Conservation (phyloP, 768 basidiomycete species). For the Coprinopsis strossmayeri region DNA sequence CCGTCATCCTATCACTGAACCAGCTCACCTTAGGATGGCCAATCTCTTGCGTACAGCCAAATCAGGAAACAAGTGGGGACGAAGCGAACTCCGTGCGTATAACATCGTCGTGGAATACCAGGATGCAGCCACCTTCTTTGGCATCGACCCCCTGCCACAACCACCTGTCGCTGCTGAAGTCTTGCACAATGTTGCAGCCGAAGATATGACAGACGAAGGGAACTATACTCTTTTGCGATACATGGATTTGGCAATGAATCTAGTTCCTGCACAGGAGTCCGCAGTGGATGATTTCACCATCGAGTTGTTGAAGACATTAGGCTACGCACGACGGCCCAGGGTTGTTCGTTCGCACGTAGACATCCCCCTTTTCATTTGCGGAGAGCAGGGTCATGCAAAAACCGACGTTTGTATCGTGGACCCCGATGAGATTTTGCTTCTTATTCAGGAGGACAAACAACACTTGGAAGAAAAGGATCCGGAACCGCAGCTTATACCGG, state of each 20-base stretch:
- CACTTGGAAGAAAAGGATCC: conserved; percentile 17
- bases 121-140: conserved; percentile 6
- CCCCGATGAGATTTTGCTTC: conserved; percentile 18
- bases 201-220: conserved; percentile 17
- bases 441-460: conserved; percentile 21
- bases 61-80: conserved; percentile 5
- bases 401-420: conserved; percentile 27
- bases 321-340: conserved; percentile 19
- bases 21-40: not conserved
- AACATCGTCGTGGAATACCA: conserved; percentile 6
- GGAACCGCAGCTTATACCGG: conserved; percentile 22
- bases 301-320: conserved; percentile 18
- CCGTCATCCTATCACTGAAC: no score
- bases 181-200: conserved; percentile 14
- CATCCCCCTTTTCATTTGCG: conserved; percentile 22
- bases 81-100: conserved; percentile 6
- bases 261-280: conserved; percentile 12
- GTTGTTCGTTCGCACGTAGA: conserved; percentile 18
- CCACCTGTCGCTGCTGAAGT: conserved; percentile 22
- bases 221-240: conserved; percentile 17
- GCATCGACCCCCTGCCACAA: conserved; percentile 13
- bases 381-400: conserved; percentile 18
- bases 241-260: conserved; percentile 21
- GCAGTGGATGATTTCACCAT: conserved; percentile 26
- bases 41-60: conserved; percentile 10